phyloP scores from a whole-genome alignment of 768 basidiomycete genomes.

The Boletus reticuloceps region DNA sequence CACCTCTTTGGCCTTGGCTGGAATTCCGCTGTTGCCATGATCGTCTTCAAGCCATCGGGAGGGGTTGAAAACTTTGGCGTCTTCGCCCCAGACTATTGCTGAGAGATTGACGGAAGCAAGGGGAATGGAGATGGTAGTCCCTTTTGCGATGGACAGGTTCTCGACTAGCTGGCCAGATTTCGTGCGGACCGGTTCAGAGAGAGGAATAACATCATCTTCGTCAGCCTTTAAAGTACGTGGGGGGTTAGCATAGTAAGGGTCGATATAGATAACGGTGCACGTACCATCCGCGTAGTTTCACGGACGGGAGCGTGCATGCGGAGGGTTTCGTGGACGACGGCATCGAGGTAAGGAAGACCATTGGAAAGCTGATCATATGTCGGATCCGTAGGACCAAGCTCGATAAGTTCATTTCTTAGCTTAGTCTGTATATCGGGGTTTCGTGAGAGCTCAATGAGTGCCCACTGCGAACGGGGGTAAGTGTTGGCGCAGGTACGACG shows the following conservation, averaged over 20 bases:
- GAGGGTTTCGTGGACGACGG: conserved; percentile 45
- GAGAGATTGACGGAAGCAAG: conserved; percentile 46
- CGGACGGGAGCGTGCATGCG: conserved; percentile 41
- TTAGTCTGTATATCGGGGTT: conserved; percentile 45
- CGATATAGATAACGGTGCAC: neutral
- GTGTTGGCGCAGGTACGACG: neutral
- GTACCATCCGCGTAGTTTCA: conserved; percentile 16
- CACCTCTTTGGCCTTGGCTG: conserved; percentile 36
- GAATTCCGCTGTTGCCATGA: conserved; percentile 15
- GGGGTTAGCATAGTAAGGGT: neutral
- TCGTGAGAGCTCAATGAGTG: conserved; percentile 52
- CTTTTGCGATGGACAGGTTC: conserved; percentile 44
- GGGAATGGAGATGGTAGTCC: conserved; percentile 34
- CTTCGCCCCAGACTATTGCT: conserved; percentile 56
- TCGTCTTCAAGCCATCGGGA: conserved; percentile 55
- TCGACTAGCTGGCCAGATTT: conserved; percentile 38
- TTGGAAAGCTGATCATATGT: conserved; percentile 52
- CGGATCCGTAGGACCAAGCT: conserved; percentile 42
- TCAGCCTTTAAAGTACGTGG: conserved; percentile 32
- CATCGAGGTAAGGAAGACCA: conserved; percentile 54
- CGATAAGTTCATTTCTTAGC: conserved; percentile 48
- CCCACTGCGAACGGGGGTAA: conserved; percentile 39
- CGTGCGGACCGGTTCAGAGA: conserved; percentile 47
- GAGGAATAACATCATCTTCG: conserved; percentile 58
- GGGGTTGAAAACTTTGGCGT: conserved; percentile 57